Conservation (phyloP, 805 yeast genomes). For the Candida pseudoglaebosa region DNA sequence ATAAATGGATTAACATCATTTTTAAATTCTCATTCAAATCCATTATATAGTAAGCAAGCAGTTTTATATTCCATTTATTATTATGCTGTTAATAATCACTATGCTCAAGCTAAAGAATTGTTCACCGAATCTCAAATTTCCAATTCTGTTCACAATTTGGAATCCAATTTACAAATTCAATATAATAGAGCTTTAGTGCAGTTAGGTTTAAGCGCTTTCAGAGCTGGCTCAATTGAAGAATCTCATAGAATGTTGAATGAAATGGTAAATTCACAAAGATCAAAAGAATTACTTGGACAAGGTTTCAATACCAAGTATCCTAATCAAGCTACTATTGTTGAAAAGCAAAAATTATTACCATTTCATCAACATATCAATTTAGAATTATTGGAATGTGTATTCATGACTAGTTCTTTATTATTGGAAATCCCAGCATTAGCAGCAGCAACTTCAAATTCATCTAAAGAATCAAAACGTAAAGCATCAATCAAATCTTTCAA, state of each 20-base stretch:
- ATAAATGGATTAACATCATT: slow-evolving; percentile 62
- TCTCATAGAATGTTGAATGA: slow-evolving; percentile 85
- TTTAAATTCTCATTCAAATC: slow-evolving; percentile 63
- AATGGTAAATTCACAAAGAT: slow-evolving; percentile 77
- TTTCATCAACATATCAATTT: slow-evolving; percentile 98
- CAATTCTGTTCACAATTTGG: slow-evolving; percentile 77
- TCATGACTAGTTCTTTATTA: slow-evolving; percentile 82
- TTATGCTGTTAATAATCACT: slow-evolving; percentile 84
- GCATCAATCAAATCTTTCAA: slow-evolving; percentile 77
- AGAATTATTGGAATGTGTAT: slow-evolving; percentile 91
- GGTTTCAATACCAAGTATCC: slow-evolving; percentile 68
- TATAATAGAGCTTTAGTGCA: slow-evolving; percentile 96
- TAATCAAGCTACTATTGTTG: slow-evolving; percentile 52
- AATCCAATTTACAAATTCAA: slow-evolving; percentile 80
- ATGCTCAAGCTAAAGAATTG: slow-evolving; percentile 82
- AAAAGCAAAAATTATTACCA: slow-evolving; percentile 82
- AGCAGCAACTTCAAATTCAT: slow-evolving; percentile 61
- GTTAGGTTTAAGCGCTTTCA: slow-evolving; percentile 93
- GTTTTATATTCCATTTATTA: slow-evolving; percentile 83
- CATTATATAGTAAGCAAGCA: slow-evolving; percentile 75
- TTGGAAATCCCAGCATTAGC: slow-evolving; percentile 85
- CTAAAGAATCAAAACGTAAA: slow-evolving; percentile 57
- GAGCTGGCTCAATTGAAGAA: slow-evolving; percentile 80
- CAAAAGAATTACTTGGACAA: slow-evolving; percentile 92
- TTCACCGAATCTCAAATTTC: slow-evolving; percentile 83